These are phyloP conservation scores for Dillenia suffruticosa DNA, from an alignment of 164 flowering plant species.

Conservation along the genomic window DNA sequence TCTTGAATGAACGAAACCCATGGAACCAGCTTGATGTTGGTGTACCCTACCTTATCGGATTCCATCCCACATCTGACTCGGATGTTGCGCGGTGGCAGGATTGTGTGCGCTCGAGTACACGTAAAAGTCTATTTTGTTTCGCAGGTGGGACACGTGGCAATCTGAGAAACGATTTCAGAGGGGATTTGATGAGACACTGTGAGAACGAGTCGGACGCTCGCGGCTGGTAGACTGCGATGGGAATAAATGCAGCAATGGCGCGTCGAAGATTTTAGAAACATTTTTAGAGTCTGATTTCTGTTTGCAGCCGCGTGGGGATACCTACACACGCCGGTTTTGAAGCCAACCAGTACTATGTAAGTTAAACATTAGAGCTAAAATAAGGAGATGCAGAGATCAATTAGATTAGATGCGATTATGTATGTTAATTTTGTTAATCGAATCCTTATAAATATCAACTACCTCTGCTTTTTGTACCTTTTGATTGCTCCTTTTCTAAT, in stretches of 20 bases:
- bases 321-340: conserved; percentile 69
- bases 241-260: conserved; percentile 57
- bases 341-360: too few relatives aligned
- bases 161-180: conserved; percentile 66
- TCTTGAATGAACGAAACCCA: conserved; percentile 73
- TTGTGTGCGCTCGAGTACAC: conserved; percentile 39
- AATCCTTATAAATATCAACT: too few relatives aligned
- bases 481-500: too few relatives aligned
- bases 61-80: conserved; percentile 66
- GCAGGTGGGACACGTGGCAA: conserved; percentile 72
- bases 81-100: conserved; percentile 67
- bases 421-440: too few relatives aligned
- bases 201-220: conserved; percentile 37
- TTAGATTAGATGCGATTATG: too few relatives aligned
- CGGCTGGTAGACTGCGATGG: conserved; percentile 61
- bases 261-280: conserved; percentile 52
- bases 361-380: too few relatives aligned
- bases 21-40: conserved; percentile 91
- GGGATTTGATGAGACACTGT: conserved; percentile 54
- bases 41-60: conserved; percentile 93
- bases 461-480: too few relatives aligned
- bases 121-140: conserved; percentile 58
- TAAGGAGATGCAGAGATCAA: too few relatives aligned
- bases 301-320: conserved; percentile 92
- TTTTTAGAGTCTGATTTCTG: conserved; percentile 82